Conservation (phyloP, 495 filamentous ascomycete genomes). For the Rostrohypoxylon terebratum region DNA sequence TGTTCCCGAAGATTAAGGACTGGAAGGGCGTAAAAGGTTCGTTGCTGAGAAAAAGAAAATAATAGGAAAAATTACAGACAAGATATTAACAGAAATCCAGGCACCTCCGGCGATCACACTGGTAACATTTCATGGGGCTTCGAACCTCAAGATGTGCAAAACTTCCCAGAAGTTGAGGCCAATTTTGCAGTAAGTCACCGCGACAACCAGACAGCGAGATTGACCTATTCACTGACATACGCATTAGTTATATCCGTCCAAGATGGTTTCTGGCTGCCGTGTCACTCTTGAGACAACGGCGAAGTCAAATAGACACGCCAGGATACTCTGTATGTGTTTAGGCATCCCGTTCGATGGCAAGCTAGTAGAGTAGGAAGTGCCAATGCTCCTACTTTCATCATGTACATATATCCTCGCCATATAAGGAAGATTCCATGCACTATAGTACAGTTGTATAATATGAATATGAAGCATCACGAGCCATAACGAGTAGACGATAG, state of each 20-base stretch:
- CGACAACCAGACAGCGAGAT: slow-evolving; percentile 33
- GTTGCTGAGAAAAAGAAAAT: slow-evolving; percentile 24
- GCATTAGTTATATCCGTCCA: slow-evolving; percentile 76
- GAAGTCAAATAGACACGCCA: slow-evolving; percentile 89
- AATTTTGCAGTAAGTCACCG: slow-evolving; percentile 84
- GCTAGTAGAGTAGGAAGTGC: slow-evolving; percentile 51
- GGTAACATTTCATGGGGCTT: slow-evolving; percentile 91
- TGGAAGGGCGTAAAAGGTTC: slow-evolving; percentile 83
- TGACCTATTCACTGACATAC: slow-evolving; percentile 43
- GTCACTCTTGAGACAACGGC: slow-evolving; percentile 90
- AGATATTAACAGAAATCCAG: slow-evolving; percentile 44
- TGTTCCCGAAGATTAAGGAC: slow-evolving; percentile 94
- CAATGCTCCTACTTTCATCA: neutral
- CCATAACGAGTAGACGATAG: slow-evolving; percentile 10
- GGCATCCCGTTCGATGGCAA: slow-evolving; percentile 89
- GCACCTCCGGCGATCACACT: slow-evolving; percentile 77
- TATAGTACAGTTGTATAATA: slow-evolving; percentile 45
- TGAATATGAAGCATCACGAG: slow-evolving; percentile 19
- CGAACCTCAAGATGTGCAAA: slow-evolving; percentile 72
- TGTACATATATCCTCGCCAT: slow-evolving; percentile 31
- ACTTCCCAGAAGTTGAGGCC: slow-evolving; percentile 92
- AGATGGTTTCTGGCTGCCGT: slow-evolving; percentile 93
- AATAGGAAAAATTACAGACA: neutral
- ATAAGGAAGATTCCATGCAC: slow-evolving; percentile 16
- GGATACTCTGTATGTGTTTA: slow-evolving; percentile 81